A percentile compares a stretch with the other conserved stretches of the same genome.
These are phyloP conservation scores for Globisporangium canariense DNA, from an alignment of 352 stramenopile species.

Conservation along the genomic window DNA sequence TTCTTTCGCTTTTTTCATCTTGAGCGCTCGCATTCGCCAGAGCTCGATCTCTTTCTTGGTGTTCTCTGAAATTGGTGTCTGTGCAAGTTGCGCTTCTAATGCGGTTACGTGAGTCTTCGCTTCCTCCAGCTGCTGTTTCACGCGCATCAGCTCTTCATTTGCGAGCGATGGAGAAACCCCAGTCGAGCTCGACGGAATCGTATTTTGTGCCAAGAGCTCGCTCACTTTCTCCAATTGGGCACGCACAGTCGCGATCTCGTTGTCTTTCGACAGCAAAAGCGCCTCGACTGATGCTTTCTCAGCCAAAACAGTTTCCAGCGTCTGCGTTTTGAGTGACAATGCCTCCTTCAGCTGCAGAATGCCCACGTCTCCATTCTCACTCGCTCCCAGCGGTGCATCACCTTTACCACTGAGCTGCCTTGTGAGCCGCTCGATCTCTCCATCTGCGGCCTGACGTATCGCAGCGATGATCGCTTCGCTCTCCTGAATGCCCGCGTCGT, in stretches of 20 bases:
- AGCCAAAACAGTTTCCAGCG: conserved; percentile 4
- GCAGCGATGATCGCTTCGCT: conserved; percentile 67
- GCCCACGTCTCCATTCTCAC: not conserved
- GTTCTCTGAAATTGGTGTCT: conserved; percentile 5
- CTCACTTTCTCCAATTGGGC: conserved; percentile 6
- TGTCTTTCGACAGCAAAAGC: conserved; percentile 7
- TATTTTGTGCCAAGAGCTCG: not conserved
- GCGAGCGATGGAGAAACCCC: not conserved
- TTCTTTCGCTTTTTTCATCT: conserved; percentile 40
- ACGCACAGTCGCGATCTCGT: not conserved
- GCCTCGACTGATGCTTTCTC: conserved; percentile 12
- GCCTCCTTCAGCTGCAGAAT: conserved; percentile 17
- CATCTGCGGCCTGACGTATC: conserved; percentile 48
- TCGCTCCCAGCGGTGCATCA: not conserved
- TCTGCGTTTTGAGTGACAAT: conserved; percentile 13
- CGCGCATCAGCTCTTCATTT: not conserved
- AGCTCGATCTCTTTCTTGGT: conserved; percentile 27
- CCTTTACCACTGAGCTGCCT: conserved; percentile 13
- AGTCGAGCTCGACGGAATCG: not conserved
- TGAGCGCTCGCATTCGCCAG: conserved; percentile 33
- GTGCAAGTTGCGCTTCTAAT: not conserved
- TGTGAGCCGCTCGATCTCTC: conserved; percentile 25
- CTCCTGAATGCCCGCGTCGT: conserved; percentile 73
- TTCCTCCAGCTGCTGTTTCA: not conserved
- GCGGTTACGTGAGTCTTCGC: not conserved